Evolutionary conservation across 441 rosid genomes (phyloP).

Genomic region (Adansonia gregorii): DNA sequence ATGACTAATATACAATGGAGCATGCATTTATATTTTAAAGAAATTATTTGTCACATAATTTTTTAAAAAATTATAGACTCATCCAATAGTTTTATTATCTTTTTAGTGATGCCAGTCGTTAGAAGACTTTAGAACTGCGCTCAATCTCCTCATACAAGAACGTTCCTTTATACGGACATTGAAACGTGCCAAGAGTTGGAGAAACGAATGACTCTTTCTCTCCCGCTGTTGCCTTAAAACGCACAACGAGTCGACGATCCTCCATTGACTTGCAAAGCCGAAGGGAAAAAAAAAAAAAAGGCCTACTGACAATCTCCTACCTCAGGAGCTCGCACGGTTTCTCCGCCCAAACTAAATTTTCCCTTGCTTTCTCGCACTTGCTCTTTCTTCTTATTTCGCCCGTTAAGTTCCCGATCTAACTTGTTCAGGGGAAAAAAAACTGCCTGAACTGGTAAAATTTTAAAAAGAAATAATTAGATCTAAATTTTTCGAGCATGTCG

Average conservation of each 20-base stretch:
- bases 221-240: neutral
- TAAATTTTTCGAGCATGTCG: constrained; percentile 53
- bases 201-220: neutral
- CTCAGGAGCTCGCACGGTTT: neutral
- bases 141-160: neutral
- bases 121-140: neutral
- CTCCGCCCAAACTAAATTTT: constrained; percentile 3
- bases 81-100: too few species aligned
- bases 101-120: neutral
- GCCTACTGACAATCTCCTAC: neutral
- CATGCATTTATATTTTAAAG: too few species aligned
- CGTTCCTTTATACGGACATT: neutral
- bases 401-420: constrained; percentile 17
- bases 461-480: constrained; percentile 1
- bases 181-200: neutral
- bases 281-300: neutral
- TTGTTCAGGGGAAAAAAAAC: neutral
- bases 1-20: too few species aligned
- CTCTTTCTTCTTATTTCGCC: constrained; percentile 2
- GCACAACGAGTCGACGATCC: neutral
- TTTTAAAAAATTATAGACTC: too few species aligned
- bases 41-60: too few species aligned
- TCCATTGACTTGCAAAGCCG: constrained; percentile 25
- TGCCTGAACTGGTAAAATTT: neutral
- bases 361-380: constrained; percentile 20